A percentile compares a stretch with the other conserved stretches of the same genome.
Conservation (phyloP, 179 eudicot genomes). For the Actinidia polygama region DNA sequence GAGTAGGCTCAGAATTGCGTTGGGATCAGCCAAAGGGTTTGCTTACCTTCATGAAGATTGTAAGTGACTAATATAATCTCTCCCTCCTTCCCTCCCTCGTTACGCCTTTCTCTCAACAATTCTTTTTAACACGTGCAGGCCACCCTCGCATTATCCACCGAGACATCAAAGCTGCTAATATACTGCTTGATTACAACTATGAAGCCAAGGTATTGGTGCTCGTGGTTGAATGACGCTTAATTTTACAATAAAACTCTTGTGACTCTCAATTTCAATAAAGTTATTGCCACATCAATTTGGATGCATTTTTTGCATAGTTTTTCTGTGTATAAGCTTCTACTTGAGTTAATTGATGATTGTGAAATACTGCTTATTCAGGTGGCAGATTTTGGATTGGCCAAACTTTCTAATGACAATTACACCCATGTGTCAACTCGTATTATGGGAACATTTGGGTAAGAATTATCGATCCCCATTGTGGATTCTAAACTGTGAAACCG, state of each 20-base stretch:
- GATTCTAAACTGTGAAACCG: not conserved
- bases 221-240: not conserved
- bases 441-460: constrained; percentile 86
- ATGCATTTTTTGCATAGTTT: not conserved
- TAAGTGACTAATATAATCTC: constrained; percentile 23
- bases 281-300: not conserved
- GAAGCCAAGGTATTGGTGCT: constrained; percentile 40
- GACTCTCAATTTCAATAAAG: not conserved
- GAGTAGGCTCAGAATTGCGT: constrained; percentile 48
- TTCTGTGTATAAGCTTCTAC: not conserved
- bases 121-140: constrained; percentile 27
- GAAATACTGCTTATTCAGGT: constrained; percentile 36
- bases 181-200: constrained; percentile 36
- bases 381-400: constrained; percentile 68
- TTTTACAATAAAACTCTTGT: not conserved
- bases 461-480: not conserved
- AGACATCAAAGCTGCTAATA: constrained; percentile 48
- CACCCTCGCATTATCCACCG: constrained; percentile 46
- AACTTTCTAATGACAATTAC: constrained; percentile 48
- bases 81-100: not conserved
- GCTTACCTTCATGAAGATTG: constrained; percentile 69
- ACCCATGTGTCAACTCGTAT: constrained; percentile 67
- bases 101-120: not conserved
- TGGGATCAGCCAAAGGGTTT: constrained; percentile 64
- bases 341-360: not conserved